These are phyloP conservation scores for Solidago caesia DNA, from an alignment of 129 eudicot species.

Conservation along the genomic window DNA sequence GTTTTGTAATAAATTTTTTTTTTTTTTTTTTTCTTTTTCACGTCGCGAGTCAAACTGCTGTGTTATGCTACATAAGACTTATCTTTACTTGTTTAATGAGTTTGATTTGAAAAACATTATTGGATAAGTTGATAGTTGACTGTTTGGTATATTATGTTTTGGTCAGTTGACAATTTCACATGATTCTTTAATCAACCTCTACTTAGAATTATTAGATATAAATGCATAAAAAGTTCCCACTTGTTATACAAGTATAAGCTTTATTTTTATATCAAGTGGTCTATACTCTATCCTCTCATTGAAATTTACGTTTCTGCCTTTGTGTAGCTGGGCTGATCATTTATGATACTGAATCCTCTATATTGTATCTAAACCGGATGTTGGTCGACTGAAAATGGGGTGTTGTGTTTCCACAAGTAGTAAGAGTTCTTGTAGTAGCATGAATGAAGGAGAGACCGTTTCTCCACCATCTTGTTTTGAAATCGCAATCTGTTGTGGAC, in stretches of 20 bases:
- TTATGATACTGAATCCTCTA: slow-evolving; percentile 25
- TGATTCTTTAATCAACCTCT: slow-evolving; percentile 26
- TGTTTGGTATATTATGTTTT: slow-evolving; percentile 18
- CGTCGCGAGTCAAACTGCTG: slow-evolving; percentile 18
- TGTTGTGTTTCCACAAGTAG: slow-evolving; percentile 90
- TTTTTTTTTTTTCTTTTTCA: slow-evolving; percentile 10
- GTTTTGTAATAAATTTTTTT: neutral
- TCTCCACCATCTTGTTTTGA: slow-evolving; percentile 62
- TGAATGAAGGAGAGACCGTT: slow-evolving; percentile 70
- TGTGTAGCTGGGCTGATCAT: slow-evolving; percentile 25
- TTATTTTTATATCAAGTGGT: slow-evolving; percentile 18
- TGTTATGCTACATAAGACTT: neutral
- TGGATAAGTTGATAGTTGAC: slow-evolving; percentile 28
- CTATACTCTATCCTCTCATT: slow-evolving; percentile 17
- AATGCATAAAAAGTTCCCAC: slow-evolving; percentile 27
- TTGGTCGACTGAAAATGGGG: slow-evolving; percentile 69
- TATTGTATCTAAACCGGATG: slow-evolving; percentile 17
- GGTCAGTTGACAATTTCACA: slow-evolving; percentile 21
- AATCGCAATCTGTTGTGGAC: slow-evolving; percentile 44
- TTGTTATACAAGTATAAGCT: slow-evolving; percentile 26
- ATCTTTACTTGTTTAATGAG: slow-evolving; percentile 25
- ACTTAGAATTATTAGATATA: slow-evolving; percentile 11
- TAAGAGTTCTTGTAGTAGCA: slow-evolving; percentile 71
- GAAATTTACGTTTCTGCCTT: slow-evolving; percentile 8
- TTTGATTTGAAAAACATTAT: slow-evolving; percentile 16